Evolutionary conservation across 352 stramenopile genomes (phyloP).

Genomic region (Pseudoperonospora humuli): DNA sequence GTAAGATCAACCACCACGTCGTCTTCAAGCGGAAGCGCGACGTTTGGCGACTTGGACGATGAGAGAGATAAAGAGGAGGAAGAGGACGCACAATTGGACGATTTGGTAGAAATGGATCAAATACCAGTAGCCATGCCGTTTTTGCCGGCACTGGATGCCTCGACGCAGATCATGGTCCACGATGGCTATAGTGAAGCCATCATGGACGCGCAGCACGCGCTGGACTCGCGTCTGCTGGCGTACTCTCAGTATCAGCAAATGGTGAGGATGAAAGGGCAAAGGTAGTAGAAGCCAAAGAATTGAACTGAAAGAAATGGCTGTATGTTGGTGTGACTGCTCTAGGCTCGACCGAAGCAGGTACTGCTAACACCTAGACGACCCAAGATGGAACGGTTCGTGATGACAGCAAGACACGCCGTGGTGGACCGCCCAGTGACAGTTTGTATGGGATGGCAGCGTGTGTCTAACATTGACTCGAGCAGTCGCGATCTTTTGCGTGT

Average conservation of each 20-base stretch:
- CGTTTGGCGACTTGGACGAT: conserved; percentile 29
- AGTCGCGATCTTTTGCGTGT: conserved; percentile 68
- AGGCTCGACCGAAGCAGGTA: conserved; percentile 50
- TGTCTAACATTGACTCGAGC: conserved; percentile 62
- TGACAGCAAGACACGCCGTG: conserved; percentile 53
- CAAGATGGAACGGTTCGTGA: conserved; percentile 39
- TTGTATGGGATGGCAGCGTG: conserved; percentile 81
- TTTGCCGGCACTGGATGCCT: conserved; percentile 67
- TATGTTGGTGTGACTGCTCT: conserved; percentile 3
- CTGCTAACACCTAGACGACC: conserved; percentile 55
- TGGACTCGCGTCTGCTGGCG: conserved; percentile 70
- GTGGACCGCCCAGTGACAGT: conserved; percentile 70
- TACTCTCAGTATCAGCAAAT: conserved; percentile 84
- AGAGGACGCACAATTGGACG: conserved; percentile 19
- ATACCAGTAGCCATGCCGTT: conserved; percentile 52
- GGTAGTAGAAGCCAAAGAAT: background rate
- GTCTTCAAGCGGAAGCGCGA: conserved; percentile 21
- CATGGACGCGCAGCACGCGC: conserved; percentile 54
- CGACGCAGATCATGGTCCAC: conserved; percentile 79
- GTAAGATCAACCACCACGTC: conserved; percentile 18
- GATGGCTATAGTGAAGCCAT: conserved; percentile 77
- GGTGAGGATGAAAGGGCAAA: conserved; percentile 12
- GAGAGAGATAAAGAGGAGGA: conserved; percentile 7
- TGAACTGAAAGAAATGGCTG: background rate
- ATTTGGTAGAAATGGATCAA: conserved; percentile 42